Evolutionary conservation across 345 rosid genomes (phyloP).

Genomic region (Rubroshorea leprosula): DNA sequence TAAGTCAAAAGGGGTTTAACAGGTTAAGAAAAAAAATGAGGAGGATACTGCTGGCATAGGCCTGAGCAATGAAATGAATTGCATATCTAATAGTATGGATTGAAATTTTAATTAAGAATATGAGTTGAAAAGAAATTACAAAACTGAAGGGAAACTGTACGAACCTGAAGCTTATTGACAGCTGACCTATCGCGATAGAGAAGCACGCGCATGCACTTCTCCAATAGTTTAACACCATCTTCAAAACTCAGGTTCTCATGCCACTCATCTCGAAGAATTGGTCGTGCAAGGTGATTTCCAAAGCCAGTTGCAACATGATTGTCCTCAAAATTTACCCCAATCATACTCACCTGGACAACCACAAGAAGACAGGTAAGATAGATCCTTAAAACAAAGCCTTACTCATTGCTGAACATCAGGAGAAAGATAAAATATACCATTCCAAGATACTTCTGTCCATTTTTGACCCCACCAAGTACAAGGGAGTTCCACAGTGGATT

Average conservation of each 20-base stretch:
- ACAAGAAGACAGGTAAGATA: conserved; percentile 11
- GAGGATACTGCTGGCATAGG: background rate
- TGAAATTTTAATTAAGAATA: background rate
- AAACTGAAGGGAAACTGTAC: conserved; percentile 1
- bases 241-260: conserved; percentile 78
- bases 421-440: conserved; percentile 38
- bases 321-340: conserved; percentile 92
- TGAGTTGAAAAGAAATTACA: background rate
- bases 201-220: conserved; percentile 98
- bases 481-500: conserved; percentile 96
- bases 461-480: conserved; percentile 93
- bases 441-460: conserved; percentile 91
- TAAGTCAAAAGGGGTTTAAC: background rate
- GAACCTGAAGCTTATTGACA: conserved; percentile 92
- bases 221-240: conserved; percentile 86
- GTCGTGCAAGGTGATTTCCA: conserved; percentile 95
- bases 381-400: conserved; percentile 7
- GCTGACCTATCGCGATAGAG: conserved; percentile 97
- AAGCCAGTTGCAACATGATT: conserved; percentile 93
- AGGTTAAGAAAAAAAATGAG: background rate
- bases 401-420: background rate
- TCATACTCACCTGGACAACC: conserved; percentile 68
- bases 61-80: background rate
- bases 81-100: background rate
- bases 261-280: conserved; percentile 96